phyloP scores from a whole-genome alignment of 768 basidiomycete species.

The Crassisporium funariophilum region DNA sequence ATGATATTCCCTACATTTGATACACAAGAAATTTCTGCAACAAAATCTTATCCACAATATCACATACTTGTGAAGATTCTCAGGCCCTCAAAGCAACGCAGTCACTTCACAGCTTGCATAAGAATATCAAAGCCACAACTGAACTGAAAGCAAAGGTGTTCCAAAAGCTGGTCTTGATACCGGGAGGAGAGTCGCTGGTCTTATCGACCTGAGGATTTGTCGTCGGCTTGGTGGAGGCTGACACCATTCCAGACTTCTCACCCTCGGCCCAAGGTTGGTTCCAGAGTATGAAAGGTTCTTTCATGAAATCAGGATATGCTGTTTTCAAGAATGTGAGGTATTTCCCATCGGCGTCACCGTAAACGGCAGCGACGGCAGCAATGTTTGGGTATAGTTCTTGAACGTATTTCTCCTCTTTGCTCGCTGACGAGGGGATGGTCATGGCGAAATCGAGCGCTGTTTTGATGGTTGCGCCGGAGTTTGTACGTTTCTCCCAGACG shows the following conservation, averaged over 20 bases:
- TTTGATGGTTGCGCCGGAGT: constrained; percentile 56
- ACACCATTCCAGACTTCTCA: constrained; percentile 10
- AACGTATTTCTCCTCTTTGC: constrained; percentile 38
- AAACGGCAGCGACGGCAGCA: constrained; percentile 55
- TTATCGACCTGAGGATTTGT: background rate
- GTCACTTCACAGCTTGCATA: too few species aligned
- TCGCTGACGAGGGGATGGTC: constrained; percentile 37
- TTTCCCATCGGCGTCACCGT: constrained; percentile 64
- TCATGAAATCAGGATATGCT: constrained; percentile 39
- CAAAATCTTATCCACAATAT: too few species aligned
- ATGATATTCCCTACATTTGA: too few species aligned
- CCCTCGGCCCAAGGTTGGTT: constrained; percentile 48
- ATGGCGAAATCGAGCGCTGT: constrained; percentile 62
- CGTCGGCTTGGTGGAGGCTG: background rate
- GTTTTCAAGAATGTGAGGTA: constrained; percentile 51
- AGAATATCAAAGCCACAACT: too few species aligned
- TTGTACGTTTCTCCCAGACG: constrained; percentile 54
- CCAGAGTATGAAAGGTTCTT: constrained; percentile 54
- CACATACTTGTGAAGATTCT: too few species aligned
- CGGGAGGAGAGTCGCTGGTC: background rate
- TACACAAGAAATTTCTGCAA: too few species aligned
- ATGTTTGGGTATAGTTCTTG: constrained; percentile 58
- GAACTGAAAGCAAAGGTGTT: too few species aligned
- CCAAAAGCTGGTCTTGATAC: too few species aligned
- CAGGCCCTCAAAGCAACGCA: too few species aligned